Evolutionary conservation across 2,329 filamentous ascomycete species (phyloP).

Genomic region (Trichoderma hamatum): DNA sequence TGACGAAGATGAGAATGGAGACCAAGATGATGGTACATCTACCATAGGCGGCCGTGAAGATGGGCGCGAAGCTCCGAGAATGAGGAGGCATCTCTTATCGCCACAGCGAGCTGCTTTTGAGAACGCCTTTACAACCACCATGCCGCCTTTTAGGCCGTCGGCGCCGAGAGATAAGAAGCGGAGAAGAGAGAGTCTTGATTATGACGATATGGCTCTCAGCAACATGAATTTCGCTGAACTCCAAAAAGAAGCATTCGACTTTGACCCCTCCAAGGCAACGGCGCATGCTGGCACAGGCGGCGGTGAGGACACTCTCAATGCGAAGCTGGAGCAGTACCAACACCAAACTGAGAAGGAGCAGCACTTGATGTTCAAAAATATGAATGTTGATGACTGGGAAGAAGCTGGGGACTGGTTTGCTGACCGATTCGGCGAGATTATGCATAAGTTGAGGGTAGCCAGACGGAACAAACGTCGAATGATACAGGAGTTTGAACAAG

Average conservation of each 20-base stretch:
- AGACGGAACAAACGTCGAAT: conserved; percentile 54
- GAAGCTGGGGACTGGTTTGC: conserved; percentile 63
- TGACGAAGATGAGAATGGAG: conserved; percentile 8
- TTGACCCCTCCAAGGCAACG: conserved; percentile 55
- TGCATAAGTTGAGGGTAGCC: conserved; percentile 52
- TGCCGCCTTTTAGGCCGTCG: conserved; percentile 26
- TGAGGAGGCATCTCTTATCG: conserved; percentile 31
- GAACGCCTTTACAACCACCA: conserved; percentile 33
- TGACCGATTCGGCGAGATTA: conserved; percentile 54
- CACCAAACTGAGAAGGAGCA: conserved; percentile 51
- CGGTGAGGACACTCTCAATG: conserved; percentile 48
- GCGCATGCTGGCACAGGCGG: conserved; percentile 41
- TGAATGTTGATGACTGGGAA: conserved; percentile 62
- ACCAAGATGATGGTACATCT: conserved; percentile 32
- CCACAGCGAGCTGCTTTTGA: conserved; percentile 32
- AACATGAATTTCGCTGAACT: conserved; percentile 57
- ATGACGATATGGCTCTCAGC: conserved; percentile 59
- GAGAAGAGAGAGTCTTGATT: conserved; percentile 53
- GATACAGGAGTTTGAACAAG: conserved; percentile 56
- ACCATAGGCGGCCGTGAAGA: conserved; percentile 32
- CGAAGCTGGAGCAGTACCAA: conserved; percentile 55
- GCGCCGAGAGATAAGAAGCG: conserved; percentile 43
- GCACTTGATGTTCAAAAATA: conserved; percentile 54
- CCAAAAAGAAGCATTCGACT: conserved; percentile 58
- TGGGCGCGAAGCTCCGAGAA: conserved; percentile 32